Evolutionary conservation across 2,329 filamentous ascomycete genomes (phyloP), one percentile per base, ranked within the genome.

Genomic region (Calonectria multiphialidica): DNA sequence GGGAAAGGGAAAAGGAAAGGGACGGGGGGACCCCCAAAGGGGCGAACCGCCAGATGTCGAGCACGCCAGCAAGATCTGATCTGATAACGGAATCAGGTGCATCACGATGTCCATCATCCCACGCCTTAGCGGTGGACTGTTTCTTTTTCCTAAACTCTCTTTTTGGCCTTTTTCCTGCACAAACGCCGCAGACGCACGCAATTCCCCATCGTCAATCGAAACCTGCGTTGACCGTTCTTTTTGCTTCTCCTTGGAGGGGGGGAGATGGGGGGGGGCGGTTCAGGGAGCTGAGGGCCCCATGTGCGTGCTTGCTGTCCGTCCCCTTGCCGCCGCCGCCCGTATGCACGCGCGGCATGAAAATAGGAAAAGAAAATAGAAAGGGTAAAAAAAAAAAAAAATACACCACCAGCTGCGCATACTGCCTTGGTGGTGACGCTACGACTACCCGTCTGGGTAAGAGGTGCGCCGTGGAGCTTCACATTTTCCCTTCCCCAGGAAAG

Each of bases 131-230:
- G 28, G 28, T 10, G 16, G 21, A 21, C 30, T 57, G 30, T 64
- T 75, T 77, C 74, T 45, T 40, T 57, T 57, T 37, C 23, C 35
- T 23, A 25, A 57, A 21, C n/a, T n/a, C n/a, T 57, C 23, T 10
- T 40, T 40, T 57, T 23, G n/a, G n/a, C n/a, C n/a, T 35, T 55
- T 55, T 25, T 15, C 50, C n/a, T 2, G 30, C 64, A 12, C 47
- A 76, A 44, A 77, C 76, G 76, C 76, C 72, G 74, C 74, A 77
- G 75, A 78, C 76, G 76, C 76, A 75, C 50, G 37, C 50, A 71
- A 55, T 62, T 21, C 47, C 23, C n/a, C 64, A 53, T 53, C n/a
- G 28, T 57, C 30, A 53, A 53, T 59, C n/a, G 5, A 44, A 28
- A n/a, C 13, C 23, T 44, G 57, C 30, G 47, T 9, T 59, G 62